Conservation (phyloP, 768 basidiomycete genomes). For the Rhizopogon vulgaris region DNA sequence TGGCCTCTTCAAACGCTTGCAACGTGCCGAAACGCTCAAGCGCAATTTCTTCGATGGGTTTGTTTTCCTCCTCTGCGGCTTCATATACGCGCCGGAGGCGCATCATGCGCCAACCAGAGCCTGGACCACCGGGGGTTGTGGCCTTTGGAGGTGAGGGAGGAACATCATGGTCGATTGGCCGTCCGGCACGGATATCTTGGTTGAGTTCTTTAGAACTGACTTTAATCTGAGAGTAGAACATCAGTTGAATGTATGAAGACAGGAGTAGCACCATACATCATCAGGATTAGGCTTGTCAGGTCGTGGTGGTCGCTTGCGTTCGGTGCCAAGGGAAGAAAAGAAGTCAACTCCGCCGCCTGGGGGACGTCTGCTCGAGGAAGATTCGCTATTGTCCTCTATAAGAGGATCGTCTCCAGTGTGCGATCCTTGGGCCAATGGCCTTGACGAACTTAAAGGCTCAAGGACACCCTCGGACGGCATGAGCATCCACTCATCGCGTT, state of each 20-base stretch:
- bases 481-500: slow-evolving; percentile 91
- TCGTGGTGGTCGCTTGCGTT: slow-evolving; percentile 60
- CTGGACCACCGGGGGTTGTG: slow-evolving; percentile 78
- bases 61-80: slow-evolving; percentile 78
- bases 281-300: slow-evolving; percentile 62
- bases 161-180: slow-evolving; percentile 33
- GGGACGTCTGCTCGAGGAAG: slow-evolving; percentile 37
- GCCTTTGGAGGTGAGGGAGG: slow-evolving; percentile 36
- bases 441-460: slow-evolving; percentile 26
- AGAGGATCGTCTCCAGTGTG: slow-evolving; percentile 41
- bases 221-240: slow-evolving; percentile 39
- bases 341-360: slow-evolving; percentile 70
- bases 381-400: slow-evolving; percentile 63
- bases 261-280: slow-evolving; percentile 42
- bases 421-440: slow-evolving; percentile 24
- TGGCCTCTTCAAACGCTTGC: slow-evolving; percentile 83
- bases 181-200: slow-evolving; percentile 43
- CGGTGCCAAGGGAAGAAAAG: slow-evolving; percentile 83
- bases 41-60: slow-evolving; percentile 70
- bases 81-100: slow-evolving; percentile 88
- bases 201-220: slow-evolving; percentile 63
- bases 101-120: slow-evolving; percentile 98
- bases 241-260: slow-evolving; percentile 4
- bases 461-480: slow-evolving; percentile 21
- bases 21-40: slow-evolving; percentile 84